phyloP scores from a whole-genome alignment of 257 asterid genomes.

The Solanum bulbocastanum region DNA sequence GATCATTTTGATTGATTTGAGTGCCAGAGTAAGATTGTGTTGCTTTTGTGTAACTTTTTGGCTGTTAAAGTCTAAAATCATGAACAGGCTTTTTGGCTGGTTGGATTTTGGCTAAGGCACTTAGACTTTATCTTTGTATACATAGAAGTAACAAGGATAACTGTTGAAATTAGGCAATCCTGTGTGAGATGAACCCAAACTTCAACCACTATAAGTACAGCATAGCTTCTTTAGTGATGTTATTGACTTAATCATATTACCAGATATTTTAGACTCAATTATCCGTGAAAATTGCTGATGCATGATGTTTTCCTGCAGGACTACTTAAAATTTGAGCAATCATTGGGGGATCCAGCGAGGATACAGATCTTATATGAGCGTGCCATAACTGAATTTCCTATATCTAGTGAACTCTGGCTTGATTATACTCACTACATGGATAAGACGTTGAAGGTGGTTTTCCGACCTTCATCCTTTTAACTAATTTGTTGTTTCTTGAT shows the following conservation, averaged over 20 bases:
- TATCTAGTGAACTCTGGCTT: constrained; percentile 75
- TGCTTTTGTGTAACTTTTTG: not conserved
- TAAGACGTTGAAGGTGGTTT: constrained; percentile 77
- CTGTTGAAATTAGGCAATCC: not conserved
- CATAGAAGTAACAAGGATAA: not conserved
- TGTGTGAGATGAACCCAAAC: not conserved
- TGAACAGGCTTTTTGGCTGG: not conserved
- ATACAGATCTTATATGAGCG: constrained; percentile 91
- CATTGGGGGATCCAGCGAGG: constrained; percentile 91
- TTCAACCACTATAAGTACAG: not conserved
- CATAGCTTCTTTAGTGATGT: not conserved
- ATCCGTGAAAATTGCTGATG: not conserved
- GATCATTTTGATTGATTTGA: not conserved
- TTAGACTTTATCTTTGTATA: not conserved
- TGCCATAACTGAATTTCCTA: constrained; percentile 68
- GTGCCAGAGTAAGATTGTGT: not conserved
- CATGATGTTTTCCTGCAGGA: constrained; percentile 36
- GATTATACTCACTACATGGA: constrained; percentile 75
- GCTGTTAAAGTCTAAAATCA: not conserved
- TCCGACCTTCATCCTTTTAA: not conserved
- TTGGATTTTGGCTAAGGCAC: not conserved
- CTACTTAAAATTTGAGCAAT: constrained; percentile 85
- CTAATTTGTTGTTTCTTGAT: not conserved
- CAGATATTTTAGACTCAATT: not conserved
- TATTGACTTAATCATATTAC: not conserved